Evolutionary conservation across 495 filamentous ascomycete genomes (phyloP).

Genomic region (Mytilinidion resinicola): DNA sequence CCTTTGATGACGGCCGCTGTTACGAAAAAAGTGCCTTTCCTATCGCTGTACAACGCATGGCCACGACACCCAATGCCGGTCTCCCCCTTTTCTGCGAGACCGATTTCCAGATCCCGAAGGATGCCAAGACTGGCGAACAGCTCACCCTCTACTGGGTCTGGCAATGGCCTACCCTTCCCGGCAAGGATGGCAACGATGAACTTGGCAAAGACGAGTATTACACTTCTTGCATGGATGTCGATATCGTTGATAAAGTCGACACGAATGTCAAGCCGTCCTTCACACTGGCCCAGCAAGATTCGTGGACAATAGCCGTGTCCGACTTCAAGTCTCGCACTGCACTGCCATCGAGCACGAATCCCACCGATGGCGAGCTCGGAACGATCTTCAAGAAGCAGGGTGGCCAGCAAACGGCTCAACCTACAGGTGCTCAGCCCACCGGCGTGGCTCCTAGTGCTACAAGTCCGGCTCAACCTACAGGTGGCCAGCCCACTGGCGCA

Average conservation of each 20-base stretch:
- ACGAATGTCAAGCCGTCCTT: neutral
- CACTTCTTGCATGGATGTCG: slow-evolving; percentile 74
- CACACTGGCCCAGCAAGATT: slow-evolving; percentile 31
- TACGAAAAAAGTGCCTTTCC: slow-evolving; percentile 56
- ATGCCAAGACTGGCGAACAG: slow-evolving; percentile 45
- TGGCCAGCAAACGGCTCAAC: neutral
- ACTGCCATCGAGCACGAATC: slow-evolving; percentile 2
- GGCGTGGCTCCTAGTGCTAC: neutral
- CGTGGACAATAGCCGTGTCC: slow-evolving; percentile 25
- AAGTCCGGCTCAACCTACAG: neutral
- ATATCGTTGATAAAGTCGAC: slow-evolving; percentile 43
- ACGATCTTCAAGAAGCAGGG: neutral
- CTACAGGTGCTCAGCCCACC: neutral
- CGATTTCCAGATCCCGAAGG: slow-evolving; percentile 61
- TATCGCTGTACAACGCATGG: slow-evolving; percentile 50
- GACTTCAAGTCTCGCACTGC: slow-evolving; percentile 31
- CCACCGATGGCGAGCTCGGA: slow-evolving; percentile 19
- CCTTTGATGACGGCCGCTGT: slow-evolving; percentile 81
- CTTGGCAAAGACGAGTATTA: slow-evolving; percentile 64
- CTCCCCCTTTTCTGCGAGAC: slow-evolving; percentile 64
- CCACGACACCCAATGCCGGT: slow-evolving; percentile 35
- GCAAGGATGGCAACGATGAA: slow-evolving; percentile 41
- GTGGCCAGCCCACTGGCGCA: neutral
- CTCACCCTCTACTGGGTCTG: slow-evolving; percentile 88
- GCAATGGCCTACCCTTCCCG: slow-evolving; percentile 67